These are phyloP conservation scores for Vaucheria bursata DNA, from an alignment of 352 stramenopile species.

Conservation along the genomic window DNA sequence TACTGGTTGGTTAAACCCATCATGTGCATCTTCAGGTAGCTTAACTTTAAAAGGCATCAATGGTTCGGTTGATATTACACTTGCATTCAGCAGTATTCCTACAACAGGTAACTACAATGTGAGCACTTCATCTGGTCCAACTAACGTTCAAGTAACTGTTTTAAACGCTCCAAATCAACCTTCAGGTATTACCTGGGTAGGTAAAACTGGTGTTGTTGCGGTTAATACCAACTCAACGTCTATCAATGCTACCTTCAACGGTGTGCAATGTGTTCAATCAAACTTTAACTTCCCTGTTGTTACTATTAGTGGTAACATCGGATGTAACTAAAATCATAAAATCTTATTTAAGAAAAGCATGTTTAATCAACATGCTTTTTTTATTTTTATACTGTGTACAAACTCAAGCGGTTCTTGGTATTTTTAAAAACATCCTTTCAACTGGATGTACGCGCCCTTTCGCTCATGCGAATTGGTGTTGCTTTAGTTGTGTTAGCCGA, in stretches of 20 bases:
- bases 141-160: not conserved
- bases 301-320: not conserved
- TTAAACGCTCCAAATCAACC: not conserved
- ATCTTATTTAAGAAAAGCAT: conserved; percentile 3
- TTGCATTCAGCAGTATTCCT: not conserved
- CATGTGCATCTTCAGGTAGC: not conserved
- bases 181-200: not conserved
- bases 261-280: not conserved
- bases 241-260: not conserved
- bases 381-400: conserved; percentile 2
- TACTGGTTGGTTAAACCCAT: not conserved
- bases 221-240: not conserved
- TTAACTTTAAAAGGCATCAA: conserved; percentile 1
- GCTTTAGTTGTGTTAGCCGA: not conserved
- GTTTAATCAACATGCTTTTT: not conserved
- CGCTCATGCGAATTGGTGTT: not conserved
- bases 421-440: not conserved
- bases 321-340: not conserved
- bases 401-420: not conserved
- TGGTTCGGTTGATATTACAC: not conserved
- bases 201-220: not conserved
- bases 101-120: not conserved
- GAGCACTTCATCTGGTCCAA: not conserved
- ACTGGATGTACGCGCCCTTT: not conserved
- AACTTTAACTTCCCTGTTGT: not conserved